Evolutionary conservation across 495 filamentous ascomycete genomes (phyloP).

Genomic region (Chaetomium fimeti): DNA sequence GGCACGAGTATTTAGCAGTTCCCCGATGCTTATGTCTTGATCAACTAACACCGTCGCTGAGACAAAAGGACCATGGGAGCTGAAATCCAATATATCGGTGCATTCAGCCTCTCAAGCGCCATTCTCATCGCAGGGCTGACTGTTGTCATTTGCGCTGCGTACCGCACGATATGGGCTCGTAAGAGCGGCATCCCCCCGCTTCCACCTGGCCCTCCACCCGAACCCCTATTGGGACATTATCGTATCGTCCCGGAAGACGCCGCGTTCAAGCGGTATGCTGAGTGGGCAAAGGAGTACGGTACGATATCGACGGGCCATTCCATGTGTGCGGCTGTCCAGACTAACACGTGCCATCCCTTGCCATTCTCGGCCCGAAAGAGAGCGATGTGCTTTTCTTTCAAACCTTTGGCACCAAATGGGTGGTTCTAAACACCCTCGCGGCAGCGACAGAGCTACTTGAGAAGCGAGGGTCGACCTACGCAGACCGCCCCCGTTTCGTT

Average conservation of each 20-base stretch:
- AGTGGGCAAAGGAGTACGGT: constrained; percentile 44
- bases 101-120: not conserved
- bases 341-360: not conserved
- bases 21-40: not conserved
- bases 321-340: not conserved
- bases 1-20: not conserved
- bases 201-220: constrained; percentile 42
- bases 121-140: not conserved
- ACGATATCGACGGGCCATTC: constrained; percentile 9
- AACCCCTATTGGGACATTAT: constrained; percentile 45
- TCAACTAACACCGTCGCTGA: not conserved
- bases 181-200: constrained; percentile 25
- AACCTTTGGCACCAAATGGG: constrained; percentile 43
- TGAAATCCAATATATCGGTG: too few relatives aligned
- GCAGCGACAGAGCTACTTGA: constrained; percentile 46
- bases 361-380: constrained; percentile 3
- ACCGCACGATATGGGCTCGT: not conserved
- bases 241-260: constrained; percentile 42
- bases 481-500: constrained; percentile 48
- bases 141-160: not conserved
- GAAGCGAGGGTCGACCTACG: constrained; percentile 45
- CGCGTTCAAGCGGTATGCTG: constrained; percentile 43
- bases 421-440: constrained; percentile 44
- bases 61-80: not conserved
- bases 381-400: constrained; percentile 44